These are phyloP conservation scores for Emmonsiellopsis sp. DNA, from an alignment of 2,329 filamentous ascomycete species.

Conservation along the genomic window DNA sequence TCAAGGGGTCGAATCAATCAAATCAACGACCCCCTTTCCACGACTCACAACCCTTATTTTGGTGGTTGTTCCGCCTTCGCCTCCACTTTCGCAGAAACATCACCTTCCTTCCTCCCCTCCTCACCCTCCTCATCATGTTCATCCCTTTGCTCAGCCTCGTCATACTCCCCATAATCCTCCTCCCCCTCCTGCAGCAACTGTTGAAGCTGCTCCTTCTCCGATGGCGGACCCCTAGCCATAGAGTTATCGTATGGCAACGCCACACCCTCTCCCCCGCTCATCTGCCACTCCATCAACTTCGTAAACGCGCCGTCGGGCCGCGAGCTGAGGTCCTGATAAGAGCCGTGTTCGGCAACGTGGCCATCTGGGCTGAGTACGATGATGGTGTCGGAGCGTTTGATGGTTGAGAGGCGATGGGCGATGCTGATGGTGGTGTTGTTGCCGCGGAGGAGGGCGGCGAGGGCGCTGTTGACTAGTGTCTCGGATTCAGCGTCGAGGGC, in stretches of 20 bases:
- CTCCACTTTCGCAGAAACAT: neutral
- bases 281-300: conserved; percentile 97
- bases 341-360: conserved; percentile 81
- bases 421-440: conserved; percentile 97
- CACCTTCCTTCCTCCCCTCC: conserved; percentile 2
- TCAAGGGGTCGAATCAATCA: too few relatives aligned
- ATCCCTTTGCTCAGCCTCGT: conserved; percentile 17
- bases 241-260: conserved; percentile 6
- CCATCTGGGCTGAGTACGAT: conserved; percentile 84
- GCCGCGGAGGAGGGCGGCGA: conserved; percentile 69
- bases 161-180: conserved; percentile 25
- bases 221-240: conserved; percentile 26
- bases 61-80: neutral
- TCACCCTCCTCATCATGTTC: neutral
- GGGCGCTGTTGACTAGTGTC: conserved; percentile 86
- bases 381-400: conserved; percentile 90
- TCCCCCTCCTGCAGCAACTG: conserved; percentile 28
- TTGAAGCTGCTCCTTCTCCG: conserved; percentile 45
- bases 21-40: too few relatives aligned
- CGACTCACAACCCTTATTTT: too few relatives aligned
- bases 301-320: conserved; percentile 77
- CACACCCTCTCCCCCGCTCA: conserved; percentile 65
- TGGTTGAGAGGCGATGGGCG: conserved; percentile 88
- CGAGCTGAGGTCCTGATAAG: conserved; percentile 65
- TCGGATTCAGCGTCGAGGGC: conserved; percentile 95